Evolutionary conservation across 345 rosid species (phyloP).

Genomic region (Physaria fendleri): DNA sequence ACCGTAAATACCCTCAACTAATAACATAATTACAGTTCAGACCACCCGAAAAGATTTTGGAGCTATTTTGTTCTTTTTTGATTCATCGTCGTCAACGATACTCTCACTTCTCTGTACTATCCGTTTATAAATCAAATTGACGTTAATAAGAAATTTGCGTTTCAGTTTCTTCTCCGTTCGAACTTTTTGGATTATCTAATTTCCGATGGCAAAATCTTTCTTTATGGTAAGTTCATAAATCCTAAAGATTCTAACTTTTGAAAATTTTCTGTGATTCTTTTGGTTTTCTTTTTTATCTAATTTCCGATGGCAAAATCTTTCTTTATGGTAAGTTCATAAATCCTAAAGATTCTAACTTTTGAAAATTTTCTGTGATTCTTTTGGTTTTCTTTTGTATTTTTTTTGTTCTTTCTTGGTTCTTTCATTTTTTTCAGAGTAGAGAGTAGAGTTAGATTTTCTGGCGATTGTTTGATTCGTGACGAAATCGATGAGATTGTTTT

Average conservation of each 20-base stretch:
- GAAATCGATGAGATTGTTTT: constrained; percentile 12
- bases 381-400: background rate
- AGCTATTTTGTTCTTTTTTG: constrained; percentile 12
- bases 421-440: background rate
- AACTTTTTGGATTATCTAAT: constrained; percentile 5
- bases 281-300: background rate
- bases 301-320: constrained; percentile 10
- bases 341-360: constrained; percentile 20
- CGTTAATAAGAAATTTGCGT: constrained; percentile 32
- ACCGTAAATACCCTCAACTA: constrained; percentile 26
- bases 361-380: constrained; percentile 16
- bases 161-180: constrained; percentile 21
- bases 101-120: constrained; percentile 14
- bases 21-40: constrained; percentile 3
- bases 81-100: constrained; percentile 1
- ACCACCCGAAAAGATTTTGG: constrained; percentile 1
- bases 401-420: background rate
- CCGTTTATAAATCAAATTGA: constrained; percentile 16
- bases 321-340: constrained; percentile 38
- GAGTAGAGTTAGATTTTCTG: background rate
- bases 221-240: constrained; percentile 39
- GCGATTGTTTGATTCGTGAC: too few relatives aligned
- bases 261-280: constrained; percentile 15
- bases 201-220: constrained; percentile 12
- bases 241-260: constrained; percentile 16